A percentile compares a stretch with the other conserved stretches of the same genome.
Conservation (phyloP, 495 filamentous ascomycete genomes). For the Podospora conica region DNA sequence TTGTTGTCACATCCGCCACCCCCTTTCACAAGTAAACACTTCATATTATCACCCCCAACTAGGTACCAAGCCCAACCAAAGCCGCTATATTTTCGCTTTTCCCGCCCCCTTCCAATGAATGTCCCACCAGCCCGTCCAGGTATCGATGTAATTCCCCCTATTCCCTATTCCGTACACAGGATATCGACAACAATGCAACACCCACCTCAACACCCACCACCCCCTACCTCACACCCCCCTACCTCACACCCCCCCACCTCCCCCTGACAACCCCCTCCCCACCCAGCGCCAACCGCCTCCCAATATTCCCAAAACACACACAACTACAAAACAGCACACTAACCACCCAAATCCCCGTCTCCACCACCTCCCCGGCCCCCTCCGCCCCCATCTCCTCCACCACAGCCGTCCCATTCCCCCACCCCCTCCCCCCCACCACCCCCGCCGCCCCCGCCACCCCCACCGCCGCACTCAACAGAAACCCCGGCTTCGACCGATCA, state of each 20-base stretch:
- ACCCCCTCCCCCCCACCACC: constrained; percentile 44
- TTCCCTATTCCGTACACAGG: neutral
- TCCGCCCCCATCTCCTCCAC: neutral
- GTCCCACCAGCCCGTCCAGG: neutral
- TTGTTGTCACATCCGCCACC: no score
- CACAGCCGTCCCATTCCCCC: neutral
- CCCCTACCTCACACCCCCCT: neutral
- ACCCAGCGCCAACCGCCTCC: constrained; percentile 63
- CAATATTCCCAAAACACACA: constrained; percentile 95
- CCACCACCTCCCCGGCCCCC: constrained; percentile 54
- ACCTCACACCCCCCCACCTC: constrained; percentile 34
- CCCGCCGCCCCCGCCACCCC: constrained; percentile 65
- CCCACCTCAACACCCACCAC: neutral
- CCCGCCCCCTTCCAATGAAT: no score
- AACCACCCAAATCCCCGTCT: constrained; percentile 77
- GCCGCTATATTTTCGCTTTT: neutral
- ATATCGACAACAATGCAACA: neutral
- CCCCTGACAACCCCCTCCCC: constrained; percentile 29
- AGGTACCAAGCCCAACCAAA: neutral
- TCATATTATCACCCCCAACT: neutral
- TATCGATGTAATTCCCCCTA: neutral
- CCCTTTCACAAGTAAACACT: no score
- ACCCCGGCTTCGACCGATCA: constrained; percentile 80
- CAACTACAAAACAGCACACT: constrained; percentile 91
- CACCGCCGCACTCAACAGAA: constrained; percentile 66